Base-by-base conservation (phyloP, 1,284 basidiomycete genomes). In the Boletus smithii region DNA sequence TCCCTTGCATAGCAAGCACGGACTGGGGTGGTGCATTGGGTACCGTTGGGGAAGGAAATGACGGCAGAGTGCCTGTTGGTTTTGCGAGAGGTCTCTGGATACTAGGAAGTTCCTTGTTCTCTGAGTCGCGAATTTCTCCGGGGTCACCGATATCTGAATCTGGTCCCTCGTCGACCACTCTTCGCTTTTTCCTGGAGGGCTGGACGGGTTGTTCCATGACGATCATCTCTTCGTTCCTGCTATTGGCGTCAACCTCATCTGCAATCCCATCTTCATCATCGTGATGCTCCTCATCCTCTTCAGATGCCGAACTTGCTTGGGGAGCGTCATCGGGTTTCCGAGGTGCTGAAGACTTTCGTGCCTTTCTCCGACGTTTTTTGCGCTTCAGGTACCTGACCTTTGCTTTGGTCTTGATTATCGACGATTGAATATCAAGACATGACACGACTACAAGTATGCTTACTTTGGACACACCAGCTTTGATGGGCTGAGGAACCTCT, bases 1-100 rank as follows among this genome's bases (percentile, higher is more conserved):
- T 73, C 31, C 89, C 90, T 66, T 92, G 89, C 26, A 84, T 71
- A 5, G 81, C 81, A 14, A 93, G 78, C 17, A 78, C 69, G 7
- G 62, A 63, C 42, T 55, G 61, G 14, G 63, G 34, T 1, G 90
- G 89, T 1, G 85, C 81, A 51, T 84, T 73, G 0, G 89, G 89
- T 26, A 77, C 71, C 5, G 73, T 71, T 5, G 90, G 88, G 5
- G 83, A 68, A 3, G 91, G 88, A 62, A 95, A 93, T 1, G 74
- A 74, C 0, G 83, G 79, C 3, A 89, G 71, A 13, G 74, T 53
- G 8, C 67, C 64, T 16, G 36, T 18, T 42, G 23, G 24, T 3
- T 40, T 42, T 35, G 40, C 18, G 16, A 38, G 40, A 48, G 49
- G 31, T 34, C 9, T 46, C 34, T 35, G 46, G 29, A 27, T 16